Base-by-base conservation (phyloP, 805 yeast genomes). In the Komagataella phaffii region DNA sequence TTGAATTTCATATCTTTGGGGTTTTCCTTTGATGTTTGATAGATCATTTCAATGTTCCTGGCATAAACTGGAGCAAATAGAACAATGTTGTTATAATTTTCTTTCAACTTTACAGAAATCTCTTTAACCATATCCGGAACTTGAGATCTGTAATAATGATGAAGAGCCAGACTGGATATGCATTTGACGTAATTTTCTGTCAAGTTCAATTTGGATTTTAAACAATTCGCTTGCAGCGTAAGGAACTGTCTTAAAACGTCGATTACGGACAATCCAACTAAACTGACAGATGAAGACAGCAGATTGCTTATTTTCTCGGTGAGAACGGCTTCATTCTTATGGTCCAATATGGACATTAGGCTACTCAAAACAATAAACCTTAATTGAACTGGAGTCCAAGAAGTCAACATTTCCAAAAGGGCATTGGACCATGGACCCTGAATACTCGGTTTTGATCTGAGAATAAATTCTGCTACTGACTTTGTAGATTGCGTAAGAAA, bases 61-160 rank as follows among this genome's bases (percentile, higher is more conserved):
- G 40, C 40, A 30, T 30, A 30, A 30, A 30, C 40, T 8, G 40
- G 40, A 30, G 40, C 40, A 30, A 30, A 30, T 14, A 30, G 12
- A 5, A 30, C 40, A 30, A 30, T 30, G 40, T 30, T 14, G 12
- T 30, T 8, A 61, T 54, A 68, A 50, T 47, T 60, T 57, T 52
- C 68, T 56, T 59, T 73, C 51, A 68, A 66, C 53, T 71, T 76
- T 17, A 74, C 57, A 46, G 82, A 66, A 14, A 89, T 69, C 53
- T 85, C 95, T 24, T 79, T 76, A 17, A 89, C 70, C 70, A 91
- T 83, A 62, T 90, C 97, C 14, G 83, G 75, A 4, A 85, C 79
- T 64, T 93, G 99, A 57, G 88, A 95, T 54, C 82, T 82, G 63
- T 91, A 91, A 59, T 89, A 89, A 10, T 82, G 76, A 62, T 89